These are phyloP conservation scores for Phylloporus arenicola DNA, from an alignment of 768 basidiomycete genomes.

Conservation along the genomic window DNA sequence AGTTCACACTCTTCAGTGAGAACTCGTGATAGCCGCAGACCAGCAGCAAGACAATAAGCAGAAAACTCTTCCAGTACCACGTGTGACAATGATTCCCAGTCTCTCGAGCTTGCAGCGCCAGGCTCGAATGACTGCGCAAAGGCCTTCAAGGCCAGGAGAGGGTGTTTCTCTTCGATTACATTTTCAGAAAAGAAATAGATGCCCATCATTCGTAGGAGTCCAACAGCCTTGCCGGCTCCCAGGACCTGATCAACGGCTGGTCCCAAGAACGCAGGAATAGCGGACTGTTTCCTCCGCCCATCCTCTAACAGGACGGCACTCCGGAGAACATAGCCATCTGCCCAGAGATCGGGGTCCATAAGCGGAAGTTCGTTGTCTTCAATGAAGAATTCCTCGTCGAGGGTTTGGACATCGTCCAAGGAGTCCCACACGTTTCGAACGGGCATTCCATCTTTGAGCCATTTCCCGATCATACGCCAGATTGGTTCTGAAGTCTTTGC, in stretches of 20 bases:
- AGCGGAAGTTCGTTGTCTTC: slow-evolving; percentile 62
- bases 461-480: slow-evolving; percentile 67
- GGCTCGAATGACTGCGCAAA: slow-evolving; percentile 39
- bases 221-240: slow-evolving; percentile 70
- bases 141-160: slow-evolving; percentile 36
- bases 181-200: slow-evolving; percentile 16
- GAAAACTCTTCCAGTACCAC: slow-evolving; percentile 59
- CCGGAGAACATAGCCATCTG: slow-evolving; percentile 60
- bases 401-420: slow-evolving; percentile 16
- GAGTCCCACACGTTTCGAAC: slow-evolving; percentile 32
- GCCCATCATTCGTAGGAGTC: slow-evolving; percentile 59
- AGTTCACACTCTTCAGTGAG: slow-evolving; percentile 63
- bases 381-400: slow-evolving; percentile 79
- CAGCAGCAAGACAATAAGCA: slow-evolving; percentile 50
- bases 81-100: slow-evolving; percentile 56
- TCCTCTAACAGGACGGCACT: slow-evolving; percentile 32
- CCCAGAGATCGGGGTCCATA: slow-evolving; percentile 75
- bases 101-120: slow-evolving; percentile 35
- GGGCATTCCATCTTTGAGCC: slow-evolving; percentile 73
- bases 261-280: slow-evolving; percentile 56
- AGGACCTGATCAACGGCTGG: slow-evolving; percentile 56
- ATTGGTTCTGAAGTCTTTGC: slow-evolving; percentile 59
- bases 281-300: slow-evolving; percentile 21
- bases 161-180: slow-evolving; percentile 18
- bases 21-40: slow-evolving; percentile 49